These are phyloP conservation scores for Paraphysoderma sedebokerense DNA, from an alignment of 371 early-diverging fungal genomes.

Conservation along the genomic window DNA sequence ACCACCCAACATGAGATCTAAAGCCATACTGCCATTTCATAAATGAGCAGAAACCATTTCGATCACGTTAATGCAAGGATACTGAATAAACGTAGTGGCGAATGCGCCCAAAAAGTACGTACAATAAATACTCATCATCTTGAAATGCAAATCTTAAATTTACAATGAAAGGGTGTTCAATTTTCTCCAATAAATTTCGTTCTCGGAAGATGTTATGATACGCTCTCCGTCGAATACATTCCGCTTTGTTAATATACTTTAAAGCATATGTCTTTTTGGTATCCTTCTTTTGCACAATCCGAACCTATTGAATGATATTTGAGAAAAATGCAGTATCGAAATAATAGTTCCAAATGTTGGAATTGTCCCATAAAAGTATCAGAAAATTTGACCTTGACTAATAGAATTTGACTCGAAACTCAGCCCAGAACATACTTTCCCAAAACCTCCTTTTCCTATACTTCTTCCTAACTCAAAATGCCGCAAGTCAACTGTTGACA, in stretches of 20 bases:
- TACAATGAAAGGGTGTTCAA: slow-evolving; percentile 11
- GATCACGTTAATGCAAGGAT: too few relatives aligned
- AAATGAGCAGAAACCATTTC: too few relatives aligned
- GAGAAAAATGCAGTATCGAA: too few relatives aligned
- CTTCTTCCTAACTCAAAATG: slow-evolving; percentile 10
- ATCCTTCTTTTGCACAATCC: slow-evolving; percentile 16
- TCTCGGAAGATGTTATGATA: slow-evolving; percentile 24
- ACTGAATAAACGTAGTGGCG: too few relatives aligned
- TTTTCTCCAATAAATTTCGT: slow-evolving; percentile 20
- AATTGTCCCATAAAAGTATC: too few relatives aligned
- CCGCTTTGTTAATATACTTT: slow-evolving; percentile 25
- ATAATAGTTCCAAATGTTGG: too few relatives aligned
- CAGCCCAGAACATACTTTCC: slow-evolving; percentile 7
- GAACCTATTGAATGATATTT: too few relatives aligned
- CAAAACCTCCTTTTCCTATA: slow-evolving; percentile 14
- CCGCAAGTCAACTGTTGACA: slow-evolving; percentile 3
- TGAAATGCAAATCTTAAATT: slow-evolving; percentile 25
- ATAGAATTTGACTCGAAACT: too few relatives aligned
- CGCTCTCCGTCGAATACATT: slow-evolving; percentile 16
- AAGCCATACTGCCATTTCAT: too few relatives aligned
- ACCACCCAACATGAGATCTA: slow-evolving; percentile 29
- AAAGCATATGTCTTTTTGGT: slow-evolving; percentile 18
- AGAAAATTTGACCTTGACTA: too few relatives aligned
- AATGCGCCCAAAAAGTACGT: too few relatives aligned
- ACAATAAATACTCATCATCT: slow-evolving; percentile 18